Evolutionary conservation across 2,329 filamentous ascomycete genomes (phyloP).

Genomic region (Exophiala dermatitidis): DNA sequence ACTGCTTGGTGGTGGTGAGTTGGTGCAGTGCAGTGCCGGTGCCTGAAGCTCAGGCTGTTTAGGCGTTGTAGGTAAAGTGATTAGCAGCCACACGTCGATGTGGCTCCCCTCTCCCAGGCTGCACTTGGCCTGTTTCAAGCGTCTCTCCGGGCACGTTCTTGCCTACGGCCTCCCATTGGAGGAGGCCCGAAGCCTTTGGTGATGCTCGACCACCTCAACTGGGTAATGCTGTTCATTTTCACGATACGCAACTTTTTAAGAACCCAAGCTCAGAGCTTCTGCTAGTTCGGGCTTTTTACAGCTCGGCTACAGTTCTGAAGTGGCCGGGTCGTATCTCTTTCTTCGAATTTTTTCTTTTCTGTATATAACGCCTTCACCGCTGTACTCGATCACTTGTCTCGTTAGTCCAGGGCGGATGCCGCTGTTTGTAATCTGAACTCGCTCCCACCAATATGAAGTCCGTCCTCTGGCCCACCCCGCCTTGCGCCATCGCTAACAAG

Average conservation of each 20-base stretch:
- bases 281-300: not conserved
- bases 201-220: not conserved
- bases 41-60: not conserved
- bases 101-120: not conserved
- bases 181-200: not conserved
- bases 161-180: not conserved
- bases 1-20: too few species aligned
- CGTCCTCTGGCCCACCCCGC: not conserved
- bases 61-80: too few species aligned
- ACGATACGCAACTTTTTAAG: not conserved
- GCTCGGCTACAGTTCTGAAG: not conserved
- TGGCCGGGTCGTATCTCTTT: not conserved
- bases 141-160: not conserved
- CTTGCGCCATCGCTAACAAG: not conserved
- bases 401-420: not conserved
- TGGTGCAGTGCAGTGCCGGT: too few species aligned
- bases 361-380: not conserved
- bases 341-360: not conserved
- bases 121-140: not conserved
- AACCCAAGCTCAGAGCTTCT: not conserved
- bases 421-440: not conserved
- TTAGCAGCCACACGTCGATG: too few species aligned
- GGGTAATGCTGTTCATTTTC: not conserved
- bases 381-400: not conserved
- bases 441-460: slow-evolving; percentile 9